Evolutionary conservation across 2,329 filamentous ascomycete species (phyloP), one percentile per base, ranked within the genome.

Genomic region (Diaporthe sp.): DNA sequence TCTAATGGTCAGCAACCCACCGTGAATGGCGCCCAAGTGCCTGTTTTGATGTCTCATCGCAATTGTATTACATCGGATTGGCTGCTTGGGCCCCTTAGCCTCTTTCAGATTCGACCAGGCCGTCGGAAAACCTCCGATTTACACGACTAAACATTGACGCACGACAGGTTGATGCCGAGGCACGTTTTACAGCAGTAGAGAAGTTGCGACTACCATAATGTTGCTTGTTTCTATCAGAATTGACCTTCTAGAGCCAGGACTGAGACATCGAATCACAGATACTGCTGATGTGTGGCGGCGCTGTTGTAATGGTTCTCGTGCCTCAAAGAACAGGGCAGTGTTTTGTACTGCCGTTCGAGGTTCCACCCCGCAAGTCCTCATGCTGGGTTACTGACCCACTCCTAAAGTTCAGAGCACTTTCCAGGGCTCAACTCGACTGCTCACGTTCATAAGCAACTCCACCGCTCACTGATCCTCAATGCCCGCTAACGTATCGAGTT

Each of bases 1-100:
- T 55, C 57, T 35, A 76, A 76, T 76, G 67, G 74, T 76, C 74
- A 76, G 74, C 74, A 74, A 71, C 42, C 22, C 6, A 9, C n/a
- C 45, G 17, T 40, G 12, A 13, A 19, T 10, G 54, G 40, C 38
- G 17, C 38, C 42, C 35, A 1, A 10, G 1, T 38, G 13, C 42
- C 7, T 42, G 17, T 35, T 52, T 22, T n/a, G n/a, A 33, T 58
- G 42, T 30, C 70, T 75, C 66, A 75, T 73, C 70, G n/a, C n/a
- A 35, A 75, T 73, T 73, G 60, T 55, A 69, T 33, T 25, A 67
- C 73, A 67, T 33, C 30, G 68, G 45, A 74, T 74, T 74, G 73
- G 69, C 61, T 73, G 15, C 22, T 28, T 64, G 61, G 9, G 19
- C 61, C 40, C 22, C 22, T 33, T n/a, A 25, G 42, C 25, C 35